A percentile compares a stretch with the other conserved stretches of the same genome.
phyloP scores from a whole-genome alignment of 106 monocot species.

The Dendrobium huoshanense region DNA sequence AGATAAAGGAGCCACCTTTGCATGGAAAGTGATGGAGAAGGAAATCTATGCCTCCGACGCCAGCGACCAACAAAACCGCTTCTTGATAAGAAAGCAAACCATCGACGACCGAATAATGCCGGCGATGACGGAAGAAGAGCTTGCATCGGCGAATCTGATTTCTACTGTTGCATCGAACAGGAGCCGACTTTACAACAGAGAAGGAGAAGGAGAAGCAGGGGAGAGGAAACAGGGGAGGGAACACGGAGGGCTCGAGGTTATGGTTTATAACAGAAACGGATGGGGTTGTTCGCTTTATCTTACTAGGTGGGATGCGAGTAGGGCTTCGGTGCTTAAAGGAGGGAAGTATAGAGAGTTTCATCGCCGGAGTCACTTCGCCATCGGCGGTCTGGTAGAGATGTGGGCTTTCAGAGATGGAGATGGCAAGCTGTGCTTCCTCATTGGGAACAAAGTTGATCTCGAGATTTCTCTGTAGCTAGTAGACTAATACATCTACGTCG shows the following conservation, averaged over 20 bases:
- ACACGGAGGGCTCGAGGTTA: neutral
- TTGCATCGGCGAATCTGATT: neutral
- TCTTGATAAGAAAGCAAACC: neutral
- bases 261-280: neutral
- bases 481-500: too few relatives aligned
- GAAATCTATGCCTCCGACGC: neutral
- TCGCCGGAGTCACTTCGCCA: neutral
- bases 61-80: slow-evolving; percentile 1
- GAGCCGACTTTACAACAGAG: neutral
- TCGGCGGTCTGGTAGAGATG: neutral
- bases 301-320: neutral
- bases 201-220: neutral
- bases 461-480: neutral
- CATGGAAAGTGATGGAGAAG: neutral
- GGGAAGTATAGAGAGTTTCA: neutral
- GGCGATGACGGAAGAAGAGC: neutral
- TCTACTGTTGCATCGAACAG: neutral
- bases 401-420: neutral
- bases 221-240: neutral
- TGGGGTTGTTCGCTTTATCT: neutral
- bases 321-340: neutral
- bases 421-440: neutral
- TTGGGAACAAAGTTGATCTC: neutral
- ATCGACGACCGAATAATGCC: neutral
- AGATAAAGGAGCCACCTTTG: neutral